Percentiles rank a stretch among this genome's conserved stretches.
These are phyloP conservation scores for Protomyces arabidopsidicola DNA, from an alignment of 1,139 yeast genomes.

Conservation along the genomic window DNA sequence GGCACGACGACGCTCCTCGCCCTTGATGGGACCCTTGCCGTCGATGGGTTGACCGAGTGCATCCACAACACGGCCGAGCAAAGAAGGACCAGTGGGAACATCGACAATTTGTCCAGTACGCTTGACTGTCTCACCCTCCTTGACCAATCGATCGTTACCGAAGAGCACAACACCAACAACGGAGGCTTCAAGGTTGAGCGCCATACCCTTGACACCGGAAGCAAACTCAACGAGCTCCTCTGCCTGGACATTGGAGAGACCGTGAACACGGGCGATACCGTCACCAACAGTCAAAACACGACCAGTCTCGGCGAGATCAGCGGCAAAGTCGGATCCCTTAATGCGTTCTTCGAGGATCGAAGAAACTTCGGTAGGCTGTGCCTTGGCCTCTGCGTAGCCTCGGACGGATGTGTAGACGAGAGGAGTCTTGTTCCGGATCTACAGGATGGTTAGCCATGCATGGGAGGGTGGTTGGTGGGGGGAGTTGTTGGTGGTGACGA, in stretches of 20 bases:
- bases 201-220: conserved; percentile 99
- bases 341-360: conserved; percentile 98
- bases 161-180: conserved; percentile 96
- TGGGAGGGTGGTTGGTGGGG: neutral
- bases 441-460: neutral
- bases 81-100: conserved; percentile 97
- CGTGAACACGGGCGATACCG: conserved; percentile 99
- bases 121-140: conserved; percentile 99
- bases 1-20: conserved; percentile 84
- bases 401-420: conserved; percentile 25
- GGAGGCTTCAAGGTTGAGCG: conserved; percentile 92
- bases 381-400: conserved; percentile 70
- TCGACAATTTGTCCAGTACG: conserved; percentile 99
- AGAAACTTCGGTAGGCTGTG: conserved; percentile 99
- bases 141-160: conserved; percentile 98
- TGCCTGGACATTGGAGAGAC: conserved; percentile 99
- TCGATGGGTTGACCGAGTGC: conserved; percentile 99
- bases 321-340: conserved; percentile 97
- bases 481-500: neutral
- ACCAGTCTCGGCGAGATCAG: conserved; percentile 98
- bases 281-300: conserved; percentile 99
- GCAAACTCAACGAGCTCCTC: conserved; percentile 99
- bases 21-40: conserved; percentile 97
- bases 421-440: conserved; percentile 26
- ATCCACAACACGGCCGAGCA: conserved; percentile 98